phyloP scores from a whole-genome alignment of 116 monocot genomes.

The Zostera marina region DNA sequence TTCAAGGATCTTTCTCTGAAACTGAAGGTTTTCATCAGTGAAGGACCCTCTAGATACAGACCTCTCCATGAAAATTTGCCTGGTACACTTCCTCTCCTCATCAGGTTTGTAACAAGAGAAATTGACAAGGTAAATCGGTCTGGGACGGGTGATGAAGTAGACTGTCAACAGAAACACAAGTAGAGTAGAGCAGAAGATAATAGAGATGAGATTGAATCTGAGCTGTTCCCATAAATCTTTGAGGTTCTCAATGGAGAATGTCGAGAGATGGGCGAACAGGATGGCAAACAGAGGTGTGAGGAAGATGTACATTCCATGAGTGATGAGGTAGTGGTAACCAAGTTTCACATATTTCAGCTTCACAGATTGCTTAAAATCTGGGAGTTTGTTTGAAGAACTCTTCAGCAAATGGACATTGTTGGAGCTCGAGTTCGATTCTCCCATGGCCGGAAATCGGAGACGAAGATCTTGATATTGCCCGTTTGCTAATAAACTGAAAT shows the following conservation, averaged over 20 bases:
- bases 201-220: slow-evolving; percentile 45
- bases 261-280: slow-evolving; percentile 31
- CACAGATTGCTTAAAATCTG: slow-evolving; percentile 70
- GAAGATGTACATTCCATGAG: slow-evolving; percentile 57
- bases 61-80: slow-evolving; percentile 36
- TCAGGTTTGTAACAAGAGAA: slow-evolving; percentile 76
- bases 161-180: slow-evolving; percentile 60
- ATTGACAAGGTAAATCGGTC: slow-evolving; percentile 59
- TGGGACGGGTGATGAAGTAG: slow-evolving; percentile 66
- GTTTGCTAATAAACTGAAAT: no score
- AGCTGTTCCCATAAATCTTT: slow-evolving; percentile 41
- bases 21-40: slow-evolving; percentile 46
- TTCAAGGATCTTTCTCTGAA: slow-evolving; percentile 62
- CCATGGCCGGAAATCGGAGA: no score
- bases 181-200: slow-evolving; percentile 39
- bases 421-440: no score
- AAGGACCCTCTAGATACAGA: slow-evolving; percentile 28
- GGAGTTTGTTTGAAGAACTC: slow-evolving; percentile 17
- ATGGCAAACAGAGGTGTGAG: slow-evolving; percentile 21
- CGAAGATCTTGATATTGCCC: no score
- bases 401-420: slow-evolving; percentile 2
- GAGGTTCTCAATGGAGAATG: slow-evolving; percentile 30
- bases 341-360: slow-evolving; percentile 79
- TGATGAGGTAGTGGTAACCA: slow-evolving; percentile 65
- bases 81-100: slow-evolving; percentile 29